These are phyloP conservation scores for Nyctanthes arbortristis DNA, from an alignment of 257 asterid genomes.

Conservation along the genomic window DNA sequence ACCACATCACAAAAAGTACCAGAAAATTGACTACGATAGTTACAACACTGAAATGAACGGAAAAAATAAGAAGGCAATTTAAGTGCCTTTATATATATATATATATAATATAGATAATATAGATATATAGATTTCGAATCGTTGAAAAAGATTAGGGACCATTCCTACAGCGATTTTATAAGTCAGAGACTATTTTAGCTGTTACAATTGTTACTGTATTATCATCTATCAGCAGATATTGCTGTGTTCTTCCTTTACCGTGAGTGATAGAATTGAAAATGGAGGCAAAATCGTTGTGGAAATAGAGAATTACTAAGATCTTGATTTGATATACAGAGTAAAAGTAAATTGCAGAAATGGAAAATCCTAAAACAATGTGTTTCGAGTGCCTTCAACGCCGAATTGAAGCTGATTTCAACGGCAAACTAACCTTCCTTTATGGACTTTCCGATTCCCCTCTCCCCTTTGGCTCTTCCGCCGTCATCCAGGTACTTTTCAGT, in stretches of 20 bases:
- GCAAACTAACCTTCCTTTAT: slow-evolving; percentile 46
- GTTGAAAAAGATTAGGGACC: too few species aligned
- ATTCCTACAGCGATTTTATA: too few species aligned
- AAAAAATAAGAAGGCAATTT: too few species aligned
- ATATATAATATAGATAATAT: too few species aligned
- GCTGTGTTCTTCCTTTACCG: neutral
- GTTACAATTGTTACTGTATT: too few species aligned
- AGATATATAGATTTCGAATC: too few species aligned
- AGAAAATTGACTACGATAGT: too few species aligned
- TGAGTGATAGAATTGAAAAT: neutral
- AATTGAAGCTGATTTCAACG: slow-evolving; percentile 67
- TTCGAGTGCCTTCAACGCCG: slow-evolving; percentile 78
- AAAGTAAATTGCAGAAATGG: slow-evolving; percentile 27
- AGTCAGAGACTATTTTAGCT: too few species aligned
- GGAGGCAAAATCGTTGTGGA: neutral
- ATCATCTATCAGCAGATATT: too few species aligned
- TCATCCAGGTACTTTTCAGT: slow-evolving; percentile 60
- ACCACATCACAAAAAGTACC: too few species aligned
- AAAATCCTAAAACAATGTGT: slow-evolving; percentile 40
- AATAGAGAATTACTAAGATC: neutral
- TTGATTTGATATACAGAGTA: neutral
- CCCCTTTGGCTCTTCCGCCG: slow-evolving; percentile 73
- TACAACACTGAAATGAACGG: too few species aligned
- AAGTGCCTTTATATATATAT: too few species aligned
- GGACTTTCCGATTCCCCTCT: slow-evolving; percentile 68